Evolutionary conservation across 176 grass and related monocot species (phyloP), one percentile per base, ranked within the genome.

Genomic region (Dendrocalamus sinicus): DNA sequence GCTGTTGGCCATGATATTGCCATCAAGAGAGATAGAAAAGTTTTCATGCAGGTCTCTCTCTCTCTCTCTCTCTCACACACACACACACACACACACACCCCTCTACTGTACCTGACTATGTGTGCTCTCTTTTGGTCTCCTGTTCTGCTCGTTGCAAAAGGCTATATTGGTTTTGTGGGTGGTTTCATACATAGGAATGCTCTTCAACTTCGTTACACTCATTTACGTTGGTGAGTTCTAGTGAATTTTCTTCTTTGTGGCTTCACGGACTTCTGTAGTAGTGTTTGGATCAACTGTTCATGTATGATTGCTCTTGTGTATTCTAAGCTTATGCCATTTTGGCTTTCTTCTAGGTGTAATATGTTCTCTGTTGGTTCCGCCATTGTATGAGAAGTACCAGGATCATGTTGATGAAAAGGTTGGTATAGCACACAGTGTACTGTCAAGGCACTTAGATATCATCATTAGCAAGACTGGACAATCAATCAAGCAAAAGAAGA

Each of bases 181-280:
- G 75, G 87, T 96, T 30, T 92, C 92, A 54, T 96, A 85, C 15
- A 20, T 96, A 87, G 97, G 97, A 53, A 94, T 88, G 87, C 59
- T 91, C 84, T 99, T 92, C 83, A 94, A 99, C 72, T 99, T 99
- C 72, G 87, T 96, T 72, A 96, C 94, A 11, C 92, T 99, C 67
- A 84, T 92, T 86, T 99, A 94, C 86, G 87, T 96, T 79, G 96
- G 96, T 99, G 73, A 91, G 93, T 86, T 71, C 72, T 96, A 61
- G 17, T 68, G 60, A 60, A 76, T 83, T 89, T 80, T 22, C n/a
- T 63, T 78, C 65, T 64, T 17, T 19, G 9, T 43, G 30, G n/a
- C n/a, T 79, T 57, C 59, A 72, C 57, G 61, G 43, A 48, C n/a
- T 17, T 91, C 55, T 84, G 13, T 54, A 80, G 13, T 54, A 80